Evolutionary conservation across 2,329 filamentous ascomycete genomes (phyloP), one percentile per base, ranked within the genome.

Genomic region (Ceratocystis huliohia): DNA sequence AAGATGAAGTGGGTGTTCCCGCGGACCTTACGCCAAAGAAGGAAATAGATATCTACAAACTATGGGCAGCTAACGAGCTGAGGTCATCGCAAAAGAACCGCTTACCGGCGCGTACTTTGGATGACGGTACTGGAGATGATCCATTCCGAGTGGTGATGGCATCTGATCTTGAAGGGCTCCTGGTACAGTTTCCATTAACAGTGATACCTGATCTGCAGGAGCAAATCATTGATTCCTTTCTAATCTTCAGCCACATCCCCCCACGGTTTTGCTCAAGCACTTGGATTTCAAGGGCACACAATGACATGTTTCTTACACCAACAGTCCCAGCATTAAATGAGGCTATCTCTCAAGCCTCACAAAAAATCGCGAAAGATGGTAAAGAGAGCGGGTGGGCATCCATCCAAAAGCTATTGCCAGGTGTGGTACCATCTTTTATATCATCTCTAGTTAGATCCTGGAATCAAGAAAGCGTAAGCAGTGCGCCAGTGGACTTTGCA

Each of bases 111-210:
- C 83, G 88, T 62, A 88, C 88, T 0, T 78, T 88, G 68, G 91
- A 96, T 73, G 85, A 91, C 30, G 81, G 84, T 1, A 83, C 82
- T 17, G 87, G 90, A 69, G 87, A 92, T 67, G 93, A 96, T 71
- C 88, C 91, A 0, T 96, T 88, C 70, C 83, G 91, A 45, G 84
- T 94, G 2, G 82, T 96, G 59, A 83, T 96, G 72, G 91, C 86
- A 70, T 83, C 85, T 0, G 94, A 97, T 73, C 78, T 96, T 22
- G 77, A 84, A 69, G 79, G 82, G 0, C 79, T 88, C 33, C 72
- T 96, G 1, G 76, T 84, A 41, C 71, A 76, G 63, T 74, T 87
- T 3, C 82, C 83, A 0, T 63, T 69, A 0, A 41, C 65, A 4
- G 72, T 72, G 30, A 70, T 79, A 67, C 65, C 72, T 66, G 68